Evolutionary conservation across 305 asterid species (phyloP), one percentile per base, ranked within the genome.

Genomic region (Solanum hybrid): DNA sequence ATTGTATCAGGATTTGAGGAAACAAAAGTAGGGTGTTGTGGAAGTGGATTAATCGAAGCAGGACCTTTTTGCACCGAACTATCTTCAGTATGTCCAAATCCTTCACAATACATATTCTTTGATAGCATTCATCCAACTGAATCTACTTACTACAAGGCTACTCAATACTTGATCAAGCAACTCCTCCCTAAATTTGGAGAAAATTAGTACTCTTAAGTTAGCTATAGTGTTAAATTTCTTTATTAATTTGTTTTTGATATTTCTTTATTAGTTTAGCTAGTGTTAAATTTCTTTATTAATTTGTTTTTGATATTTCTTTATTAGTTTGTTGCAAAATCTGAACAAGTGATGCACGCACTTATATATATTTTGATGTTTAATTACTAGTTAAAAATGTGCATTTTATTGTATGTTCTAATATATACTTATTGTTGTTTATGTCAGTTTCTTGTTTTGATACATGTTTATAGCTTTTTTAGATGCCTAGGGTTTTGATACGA

Each of bases 11-110:
- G 90, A 31, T 79, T 79, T 79, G 40, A 77, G 80, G 71, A 79
- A 88, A 79, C 80, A 46, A 88, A 36, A 7, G 35, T 22, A 77
- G 90, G 90, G 64, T 88, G 90, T 78, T 88, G 90, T 5, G 90
- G 90, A 3, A 88, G 36, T 79, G 90, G 90, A 88, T 24, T 77
- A 38, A 14, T 88, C 1, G 90, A 88, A 88, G 90, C 85, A 5
- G 90, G 87, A 78, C 90, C 90, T 4, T 69, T 88, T 36, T 86
- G 89, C 35, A 69, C 79, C 11, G 40, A 17, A 0, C 26, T 66
- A 0, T 86, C 89, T 35, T 64, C 16, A 3, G 26, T 71, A 26
- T 86, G 89, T 71, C 27, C 82, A 86, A 35, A 86, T 75, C 71
- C 89, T 1, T 86, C 89, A 22, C 66, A 26, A 42, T 86, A 37